These are phyloP conservation scores for Prasinococcaceae sp. DNA, from an alignment of 139 green algal species.

Conservation along the genomic window DNA sequence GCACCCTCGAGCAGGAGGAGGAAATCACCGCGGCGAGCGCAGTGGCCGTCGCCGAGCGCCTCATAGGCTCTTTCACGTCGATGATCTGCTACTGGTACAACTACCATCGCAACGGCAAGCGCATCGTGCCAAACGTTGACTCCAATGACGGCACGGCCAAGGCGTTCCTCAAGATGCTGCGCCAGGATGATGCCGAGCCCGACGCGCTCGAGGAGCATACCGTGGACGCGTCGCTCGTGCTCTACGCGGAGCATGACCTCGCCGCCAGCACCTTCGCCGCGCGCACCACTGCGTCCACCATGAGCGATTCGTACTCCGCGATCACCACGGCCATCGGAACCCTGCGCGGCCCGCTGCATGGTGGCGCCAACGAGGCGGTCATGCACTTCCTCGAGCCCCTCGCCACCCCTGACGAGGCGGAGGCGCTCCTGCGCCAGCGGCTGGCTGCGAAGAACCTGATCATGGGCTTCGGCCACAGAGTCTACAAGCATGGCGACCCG, in stretches of 20 bases:
- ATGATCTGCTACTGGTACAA: slow-evolving; percentile 9
- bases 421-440: background rate
- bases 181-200: background rate
- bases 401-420: background rate
- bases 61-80: background rate
- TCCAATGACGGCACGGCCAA: background rate
- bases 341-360: slow-evolving; percentile 3
- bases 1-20: slow-evolving; percentile 3
- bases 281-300: background rate
- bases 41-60: background rate
- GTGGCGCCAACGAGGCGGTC: slow-evolving; percentile 7
- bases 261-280: slow-evolving; percentile 4
- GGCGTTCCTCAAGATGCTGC: slow-evolving; percentile 2
- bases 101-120: background rate
- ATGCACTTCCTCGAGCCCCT: slow-evolving; percentile 6
- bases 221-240: background rate
- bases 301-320: background rate
- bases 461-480: slow-evolving; percentile 8
- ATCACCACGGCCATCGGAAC: slow-evolving; percentile 11
- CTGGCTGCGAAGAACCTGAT: slow-evolving; percentile 2
- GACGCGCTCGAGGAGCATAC: slow-evolving; percentile 1
- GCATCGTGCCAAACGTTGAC: background rate
- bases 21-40: background rate
- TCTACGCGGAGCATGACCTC: slow-evolving; percentile 10
- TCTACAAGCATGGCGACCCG: slow-evolving; percentile 11